Percentiles rank a stretch among this genome's conserved stretches.
These are phyloP conservation scores for Pichia sp. DNA, from an alignment of 1,139 yeast genomes.

Conservation along the genomic window DNA sequence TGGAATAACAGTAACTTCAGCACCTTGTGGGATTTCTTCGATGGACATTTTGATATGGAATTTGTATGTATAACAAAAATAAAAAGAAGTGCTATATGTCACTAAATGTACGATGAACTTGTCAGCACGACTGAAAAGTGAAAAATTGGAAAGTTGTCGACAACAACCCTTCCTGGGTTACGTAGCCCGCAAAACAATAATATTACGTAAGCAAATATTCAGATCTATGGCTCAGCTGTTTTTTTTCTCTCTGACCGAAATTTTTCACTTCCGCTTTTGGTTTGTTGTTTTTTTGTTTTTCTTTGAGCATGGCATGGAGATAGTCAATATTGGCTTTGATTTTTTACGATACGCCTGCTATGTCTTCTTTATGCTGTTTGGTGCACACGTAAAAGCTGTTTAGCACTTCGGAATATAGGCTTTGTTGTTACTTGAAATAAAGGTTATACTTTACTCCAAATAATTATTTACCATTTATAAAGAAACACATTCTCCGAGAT, in stretches of 20 bases:
- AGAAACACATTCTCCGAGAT: background rate
- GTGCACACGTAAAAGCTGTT: background rate
- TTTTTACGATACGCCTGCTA: background rate
- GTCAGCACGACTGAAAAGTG: background rate
- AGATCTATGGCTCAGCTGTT: background rate
- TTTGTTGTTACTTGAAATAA: background rate
- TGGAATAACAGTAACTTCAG: constrained; percentile 77
- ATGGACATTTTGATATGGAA: constrained; percentile 14
- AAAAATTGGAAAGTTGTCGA: background rate
- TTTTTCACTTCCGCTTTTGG: background rate
- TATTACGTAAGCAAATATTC: background rate
- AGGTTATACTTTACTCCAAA: background rate
- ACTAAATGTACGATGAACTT: background rate
- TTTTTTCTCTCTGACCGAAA: background rate
- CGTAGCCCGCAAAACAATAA: background rate
- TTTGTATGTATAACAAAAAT: background rate
- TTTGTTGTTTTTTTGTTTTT: background rate
- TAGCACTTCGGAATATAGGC: background rate
- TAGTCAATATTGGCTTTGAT: too few species aligned
- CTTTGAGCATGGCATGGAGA: too few species aligned
- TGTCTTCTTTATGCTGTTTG: background rate
- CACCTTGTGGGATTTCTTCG: constrained; percentile 68
- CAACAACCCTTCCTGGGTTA: constrained; percentile 1
- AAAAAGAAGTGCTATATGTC: background rate
- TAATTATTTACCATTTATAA: background rate